Percentiles rank a stretch among this genome's conserved stretches.
Evolutionary conservation across 345 rosid genomes (phyloP).

Genomic region (Citrus hindsii): DNA sequence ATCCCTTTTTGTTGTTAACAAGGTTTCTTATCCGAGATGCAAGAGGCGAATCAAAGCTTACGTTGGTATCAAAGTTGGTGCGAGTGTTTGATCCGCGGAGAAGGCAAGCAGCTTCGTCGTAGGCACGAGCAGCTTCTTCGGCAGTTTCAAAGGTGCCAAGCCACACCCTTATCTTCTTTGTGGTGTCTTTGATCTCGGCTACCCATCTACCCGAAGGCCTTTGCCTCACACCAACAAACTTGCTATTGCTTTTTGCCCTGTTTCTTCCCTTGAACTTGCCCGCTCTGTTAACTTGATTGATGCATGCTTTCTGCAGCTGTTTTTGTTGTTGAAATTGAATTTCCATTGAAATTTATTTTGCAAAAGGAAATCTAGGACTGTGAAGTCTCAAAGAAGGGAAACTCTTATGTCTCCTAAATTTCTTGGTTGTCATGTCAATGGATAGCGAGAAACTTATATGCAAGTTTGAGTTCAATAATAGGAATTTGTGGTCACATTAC

Average conservation of each 20-base stretch:
- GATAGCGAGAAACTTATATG: constrained; percentile 12
- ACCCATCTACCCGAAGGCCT: constrained; percentile 87
- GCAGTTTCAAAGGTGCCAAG: constrained; percentile 78
- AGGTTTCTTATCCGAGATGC: constrained; percentile 61
- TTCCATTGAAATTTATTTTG: constrained; percentile 33
- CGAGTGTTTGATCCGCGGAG: constrained; percentile 77
- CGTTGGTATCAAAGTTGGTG: constrained; percentile 59
- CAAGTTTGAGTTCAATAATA: constrained; percentile 15
- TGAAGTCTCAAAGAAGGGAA: not conserved
- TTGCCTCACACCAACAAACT: constrained; percentile 69
- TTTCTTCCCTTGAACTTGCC: constrained; percentile 42
- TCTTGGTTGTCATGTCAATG: constrained; percentile 11
- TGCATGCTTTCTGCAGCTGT: constrained; percentile 8
- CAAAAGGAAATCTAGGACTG: not conserved
- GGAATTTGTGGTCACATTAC: constrained; percentile 12
- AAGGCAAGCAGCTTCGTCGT: constrained; percentile 79
- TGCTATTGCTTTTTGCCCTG: constrained; percentile 28
- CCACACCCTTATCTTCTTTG: constrained; percentile 77
- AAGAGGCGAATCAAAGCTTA: constrained; percentile 55
- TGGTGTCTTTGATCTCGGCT: constrained; percentile 79
- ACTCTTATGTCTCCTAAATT: not conserved
- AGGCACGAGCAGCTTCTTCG: constrained; percentile 73
- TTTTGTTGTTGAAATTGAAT: constrained; percentile 44
- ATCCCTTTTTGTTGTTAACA: constrained; percentile 44
- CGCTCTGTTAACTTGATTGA: constrained; percentile 16